A percentile compares a stretch with the other conserved stretches of the same genome.
phyloP scores from a whole-genome alignment of 805 yeast genomes.

The Pichia scutulata region DNA sequence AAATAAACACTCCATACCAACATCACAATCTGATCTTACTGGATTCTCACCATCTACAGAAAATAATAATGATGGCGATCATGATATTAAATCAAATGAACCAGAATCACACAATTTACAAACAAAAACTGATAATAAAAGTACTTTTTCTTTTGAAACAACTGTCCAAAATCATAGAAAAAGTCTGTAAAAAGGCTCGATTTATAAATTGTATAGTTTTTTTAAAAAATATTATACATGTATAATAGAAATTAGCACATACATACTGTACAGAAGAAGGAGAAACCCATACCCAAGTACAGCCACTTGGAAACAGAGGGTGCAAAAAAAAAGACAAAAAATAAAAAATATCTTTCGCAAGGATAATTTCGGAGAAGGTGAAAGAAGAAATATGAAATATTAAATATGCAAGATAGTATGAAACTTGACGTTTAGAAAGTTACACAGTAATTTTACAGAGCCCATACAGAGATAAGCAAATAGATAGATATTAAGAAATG shows the following conservation, averaged over 20 bases:
- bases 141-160: neutral
- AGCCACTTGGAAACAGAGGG: no score
- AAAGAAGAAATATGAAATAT: no score
- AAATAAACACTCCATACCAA: neutral
- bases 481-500: neutral
- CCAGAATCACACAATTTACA: neutral
- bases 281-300: no score
- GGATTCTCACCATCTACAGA: no score
- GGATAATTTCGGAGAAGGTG: neutral
- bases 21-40: neutral
- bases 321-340: neutral
- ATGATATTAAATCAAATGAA: neutral
- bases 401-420: no score
- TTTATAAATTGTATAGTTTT: neutral
- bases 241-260: neutral
- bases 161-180: neutral
- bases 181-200: neutral
- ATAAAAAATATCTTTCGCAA: neutral
- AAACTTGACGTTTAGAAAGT: no score
- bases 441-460: neutral
- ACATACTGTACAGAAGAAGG: no score
- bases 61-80: no score
- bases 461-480: no score
- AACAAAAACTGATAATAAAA: neutral
- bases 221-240: neutral